Evolutionary conservation across 495 filamentous ascomycete species (phyloP), one percentile per base, ranked within the genome.

Genomic region (Hypoxylon trugodes): DNA sequence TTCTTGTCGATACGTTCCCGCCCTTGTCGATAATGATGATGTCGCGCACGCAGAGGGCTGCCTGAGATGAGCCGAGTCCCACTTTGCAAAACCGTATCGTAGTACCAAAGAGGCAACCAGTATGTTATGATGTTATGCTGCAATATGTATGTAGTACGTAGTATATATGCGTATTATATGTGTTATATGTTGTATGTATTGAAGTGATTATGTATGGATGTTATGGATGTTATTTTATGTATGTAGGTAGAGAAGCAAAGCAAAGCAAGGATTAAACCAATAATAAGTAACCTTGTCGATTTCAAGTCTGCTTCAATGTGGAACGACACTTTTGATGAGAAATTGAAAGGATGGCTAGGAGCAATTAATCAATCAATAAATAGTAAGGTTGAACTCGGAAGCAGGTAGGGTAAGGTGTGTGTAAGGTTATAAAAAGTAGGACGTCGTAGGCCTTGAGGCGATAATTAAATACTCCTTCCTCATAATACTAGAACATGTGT

Each of bases 231-330:
- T n/a, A n/a, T n/a, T n/a, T n/a, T n/a, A n/a, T n/a, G n/a, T n/a
- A n/a, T n/a, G n/a, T n/a, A n/a, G n/a, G n/a, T n/a, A n/a, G n/a
- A n/a, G n/a, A n/a, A n/a, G n/a, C n/a, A n/a, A n/a, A n/a, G n/a
- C n/a, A 47, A 43, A 36, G 25, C 57, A 59, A 55, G 57, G 57
- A 57, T 59, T 50, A 51, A 56, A 32, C 60, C 47, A 48, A 54
- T 59, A 53, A 59, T 21, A 40, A 63, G 51, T 26, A 59, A 59
- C 54, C 61, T 59, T 65, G 61, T 65, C 61, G 54, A 40, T 59
- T 65, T 49, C 19, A 30, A 24, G 42, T 47, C 48, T 37, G 60
- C 56, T 57, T 28, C 25, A 52, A 52, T 46, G 53, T 57, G 53
- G 43, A 52, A 52, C 36, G 50, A 50, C 59, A 52, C n/a, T n/a